Evolutionary conservation across 805 yeast genomes (phyloP).

Genomic region (Metschnikowia picachoensis): DNA sequence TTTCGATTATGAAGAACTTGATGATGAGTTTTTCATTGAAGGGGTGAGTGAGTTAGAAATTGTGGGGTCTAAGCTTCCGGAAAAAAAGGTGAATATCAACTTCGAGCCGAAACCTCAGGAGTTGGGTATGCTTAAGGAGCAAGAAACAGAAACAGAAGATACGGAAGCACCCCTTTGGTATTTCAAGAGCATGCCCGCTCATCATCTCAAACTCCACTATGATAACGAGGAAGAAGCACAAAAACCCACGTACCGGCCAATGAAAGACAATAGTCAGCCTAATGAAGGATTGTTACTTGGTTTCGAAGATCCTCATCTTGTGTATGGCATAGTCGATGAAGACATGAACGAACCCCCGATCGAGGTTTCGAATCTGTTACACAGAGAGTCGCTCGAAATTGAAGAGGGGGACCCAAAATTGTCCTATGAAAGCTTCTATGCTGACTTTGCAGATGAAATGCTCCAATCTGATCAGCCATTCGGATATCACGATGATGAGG

Average conservation of each 20-base stretch:
- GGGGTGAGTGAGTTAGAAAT: background rate
- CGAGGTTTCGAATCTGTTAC: no score
- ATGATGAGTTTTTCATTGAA: constrained; percentile 1
- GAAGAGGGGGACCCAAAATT: no score
- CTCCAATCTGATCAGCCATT: background rate
- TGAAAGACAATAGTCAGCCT: background rate
- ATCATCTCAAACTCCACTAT: background rate
- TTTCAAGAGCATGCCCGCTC: background rate
- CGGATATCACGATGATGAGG: background rate
- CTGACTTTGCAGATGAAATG: background rate
- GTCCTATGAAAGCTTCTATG: no score
- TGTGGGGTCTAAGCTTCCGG: background rate
- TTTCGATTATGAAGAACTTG: background rate
- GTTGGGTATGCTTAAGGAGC: background rate
- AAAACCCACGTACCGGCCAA: background rate
- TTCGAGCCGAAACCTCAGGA: background rate
- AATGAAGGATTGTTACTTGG: background rate
- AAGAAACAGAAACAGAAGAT: background rate
- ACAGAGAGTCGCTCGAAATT: no score
- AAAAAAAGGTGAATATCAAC: background rate
- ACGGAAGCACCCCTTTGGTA: background rate
- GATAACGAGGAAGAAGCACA: background rate
- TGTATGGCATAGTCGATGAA: background rate
- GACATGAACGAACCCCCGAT: background rate
- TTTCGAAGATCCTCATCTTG: background rate